These are phyloP conservation scores for Effrenium voratum DNA, from an alignment of 73 alveolate species.

Conservation along the genomic window DNA sequence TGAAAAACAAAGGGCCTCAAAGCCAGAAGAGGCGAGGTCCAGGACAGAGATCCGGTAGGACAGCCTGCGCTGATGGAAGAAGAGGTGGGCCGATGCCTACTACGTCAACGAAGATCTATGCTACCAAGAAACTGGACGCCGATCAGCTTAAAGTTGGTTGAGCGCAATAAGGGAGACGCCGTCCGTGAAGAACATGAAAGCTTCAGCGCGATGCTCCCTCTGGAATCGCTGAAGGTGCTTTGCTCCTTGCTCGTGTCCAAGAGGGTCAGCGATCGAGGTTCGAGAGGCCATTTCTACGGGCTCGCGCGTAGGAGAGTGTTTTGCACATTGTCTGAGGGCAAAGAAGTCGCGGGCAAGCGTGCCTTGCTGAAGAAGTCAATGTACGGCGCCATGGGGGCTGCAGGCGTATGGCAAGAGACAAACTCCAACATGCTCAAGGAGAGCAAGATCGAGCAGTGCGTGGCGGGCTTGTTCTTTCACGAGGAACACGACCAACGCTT, in stretches of 20 bases:
- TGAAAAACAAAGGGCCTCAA: not conserved
- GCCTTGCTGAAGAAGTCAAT: not conserved
- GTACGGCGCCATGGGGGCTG: slow-evolving; percentile 40
- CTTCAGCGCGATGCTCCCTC: slow-evolving; percentile 38
- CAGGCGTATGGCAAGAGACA: not conserved
- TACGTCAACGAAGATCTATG: not conserved
- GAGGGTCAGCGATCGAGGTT: not conserved
- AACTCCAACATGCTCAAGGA: not conserved
- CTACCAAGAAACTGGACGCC: slow-evolving; percentile 22
- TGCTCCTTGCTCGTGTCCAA: not conserved
- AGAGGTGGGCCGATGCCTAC: not conserved
- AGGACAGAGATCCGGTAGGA: too few species aligned
- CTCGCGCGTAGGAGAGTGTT: not conserved
- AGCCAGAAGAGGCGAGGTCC: slow-evolving; percentile 3
- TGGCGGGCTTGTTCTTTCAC: not conserved
- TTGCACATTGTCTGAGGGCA: not conserved
- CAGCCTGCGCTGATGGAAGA: not conserved
- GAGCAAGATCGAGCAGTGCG: not conserved
- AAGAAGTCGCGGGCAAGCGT: not conserved
- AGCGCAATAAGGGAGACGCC: slow-evolving; percentile 23
- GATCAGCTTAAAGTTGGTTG: slow-evolving; percentile 8
- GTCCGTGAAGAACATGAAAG: not conserved
- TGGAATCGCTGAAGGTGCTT: slow-evolving; percentile 39
- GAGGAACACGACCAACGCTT: not conserved
- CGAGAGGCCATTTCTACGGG: slow-evolving; percentile 44